Conservation (phyloP, 441 rosid genomes). For the Pelargonium fulgidum region DNA sequence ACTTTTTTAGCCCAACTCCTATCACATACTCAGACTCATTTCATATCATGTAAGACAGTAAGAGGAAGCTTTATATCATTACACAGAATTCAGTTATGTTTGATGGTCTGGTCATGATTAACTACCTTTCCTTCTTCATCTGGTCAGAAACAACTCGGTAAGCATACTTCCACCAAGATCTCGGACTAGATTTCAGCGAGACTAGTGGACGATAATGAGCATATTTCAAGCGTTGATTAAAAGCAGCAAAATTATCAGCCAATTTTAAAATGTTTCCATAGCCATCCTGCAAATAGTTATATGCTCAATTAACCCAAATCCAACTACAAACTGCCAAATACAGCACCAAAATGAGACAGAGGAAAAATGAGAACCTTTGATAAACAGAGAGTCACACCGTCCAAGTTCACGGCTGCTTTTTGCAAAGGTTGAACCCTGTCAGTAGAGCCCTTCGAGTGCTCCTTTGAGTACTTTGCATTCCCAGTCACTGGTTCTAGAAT, state of each 20-base stretch:
- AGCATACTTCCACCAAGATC: constrained; percentile 97
- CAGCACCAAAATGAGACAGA: constrained; percentile 19
- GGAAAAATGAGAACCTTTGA: constrained; percentile 56
- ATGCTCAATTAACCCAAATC: constrained; percentile 19
- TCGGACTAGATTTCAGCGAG: constrained; percentile 59
- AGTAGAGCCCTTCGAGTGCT: constrained; percentile 40
- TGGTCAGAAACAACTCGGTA: constrained; percentile 78
- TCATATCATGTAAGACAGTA: neutral
- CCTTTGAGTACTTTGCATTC: constrained; percentile 71
- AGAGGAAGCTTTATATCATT: neutral
- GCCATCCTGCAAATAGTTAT: constrained; percentile 59
- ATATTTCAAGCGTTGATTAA: constrained; percentile 76
- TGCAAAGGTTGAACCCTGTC: constrained; percentile 54
- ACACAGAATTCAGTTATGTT: too few relatives aligned
- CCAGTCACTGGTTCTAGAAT: constrained; percentile 94
- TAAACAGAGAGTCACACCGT: constrained; percentile 90
- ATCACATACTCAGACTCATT: neutral
- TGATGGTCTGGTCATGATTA: neutral
- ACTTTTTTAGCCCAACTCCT: neutral
- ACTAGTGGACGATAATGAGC: constrained; percentile 90
- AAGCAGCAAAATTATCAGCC: constrained; percentile 91
- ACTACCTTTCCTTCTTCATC: constrained; percentile 81
- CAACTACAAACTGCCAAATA: constrained; percentile 19
- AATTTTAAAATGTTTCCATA: constrained; percentile 79
- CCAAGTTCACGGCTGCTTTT: constrained; percentile 82